These are phyloP conservation scores for Raffaelea arxii DNA, from an alignment of 2,329 filamentous ascomycete genomes.

Conservation along the genomic window DNA sequence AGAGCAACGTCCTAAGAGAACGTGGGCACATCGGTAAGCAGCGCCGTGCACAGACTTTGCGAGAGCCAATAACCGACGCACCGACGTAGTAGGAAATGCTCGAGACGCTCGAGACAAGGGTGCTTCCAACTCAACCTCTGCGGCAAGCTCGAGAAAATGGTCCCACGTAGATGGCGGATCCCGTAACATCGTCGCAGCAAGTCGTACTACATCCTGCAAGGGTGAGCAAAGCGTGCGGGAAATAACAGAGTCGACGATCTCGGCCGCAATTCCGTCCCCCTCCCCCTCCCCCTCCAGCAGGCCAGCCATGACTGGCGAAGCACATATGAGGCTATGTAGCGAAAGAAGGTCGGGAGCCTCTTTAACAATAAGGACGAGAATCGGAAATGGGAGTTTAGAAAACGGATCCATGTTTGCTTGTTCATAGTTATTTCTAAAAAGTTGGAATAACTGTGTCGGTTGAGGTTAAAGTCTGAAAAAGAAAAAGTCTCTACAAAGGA, in stretches of 20 bases:
- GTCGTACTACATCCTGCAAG: neutral
- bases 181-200: neutral
- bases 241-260: conserved; percentile 1
- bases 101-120: neutral
- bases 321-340: neutral
- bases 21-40: neutral
- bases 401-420: conserved; percentile 1
- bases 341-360: neutral
- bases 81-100: neutral
- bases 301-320: neutral
- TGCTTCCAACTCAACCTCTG: neutral
- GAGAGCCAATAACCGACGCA: neutral
- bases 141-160: neutral
- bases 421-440: no score
- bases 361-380: neutral
- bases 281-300: neutral
- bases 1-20: neutral
- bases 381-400: neutral
- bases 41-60: neutral
- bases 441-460: no score
- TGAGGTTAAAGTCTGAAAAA: no score
- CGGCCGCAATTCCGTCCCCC: neutral
- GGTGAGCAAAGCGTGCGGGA: neutral
- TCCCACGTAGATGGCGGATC: neutral
- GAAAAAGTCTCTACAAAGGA: no score